Evolutionary conservation across 2,329 filamentous ascomycete genomes (phyloP), one percentile per base, ranked within the genome.

Genomic region (Colletotrichum gloeosporioides): DNA sequence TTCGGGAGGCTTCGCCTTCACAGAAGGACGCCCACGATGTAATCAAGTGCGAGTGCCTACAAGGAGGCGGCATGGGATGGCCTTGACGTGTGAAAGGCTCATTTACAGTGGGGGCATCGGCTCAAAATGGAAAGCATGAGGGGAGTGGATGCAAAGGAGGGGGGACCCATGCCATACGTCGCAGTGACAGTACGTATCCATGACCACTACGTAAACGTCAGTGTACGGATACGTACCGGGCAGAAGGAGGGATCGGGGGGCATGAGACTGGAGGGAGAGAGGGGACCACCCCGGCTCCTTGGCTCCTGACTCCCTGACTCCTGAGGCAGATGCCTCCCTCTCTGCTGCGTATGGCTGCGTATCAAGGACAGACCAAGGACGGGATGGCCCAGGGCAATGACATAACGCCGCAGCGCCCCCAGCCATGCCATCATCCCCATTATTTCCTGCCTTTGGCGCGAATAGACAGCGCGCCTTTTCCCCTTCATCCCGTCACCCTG

Each of bases 81-180:
- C 63, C 74, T 76, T 76, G 74, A 76, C 74, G 74, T 76, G 74
- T 69, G 74, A 65, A 75, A 69, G 70, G 73, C 74, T 76, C 64
- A 76, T 59, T 72, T 69, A 69, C 57, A 73, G 64, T 74, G 74
- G 74, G 64, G 57, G 36, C 34, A 31, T 31, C 44, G 69, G 70
- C 74, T 65, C 62, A 31, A 76, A 76, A 49, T 36, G 74, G 70
- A 73, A 76, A 76, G 73, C 70, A 49, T 73, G 70, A 76, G 49
- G 73, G 59, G 64, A 64, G 57, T 65, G 70, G 70, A 74, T 64
- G 18, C 34, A 22, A 39, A 27, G 32, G 66, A 69, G 32, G 66
- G 68, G 66, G 57, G 69, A 73, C 69, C 73, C 73, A 76, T 73
- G 73, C 73, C 25, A 68, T 68, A 73, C 63, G 68, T 75, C 61